Evolutionary conservation across 2,329 filamentous ascomycete genomes (phyloP).

Genomic region (Sordariomycetes sp.): DNA sequence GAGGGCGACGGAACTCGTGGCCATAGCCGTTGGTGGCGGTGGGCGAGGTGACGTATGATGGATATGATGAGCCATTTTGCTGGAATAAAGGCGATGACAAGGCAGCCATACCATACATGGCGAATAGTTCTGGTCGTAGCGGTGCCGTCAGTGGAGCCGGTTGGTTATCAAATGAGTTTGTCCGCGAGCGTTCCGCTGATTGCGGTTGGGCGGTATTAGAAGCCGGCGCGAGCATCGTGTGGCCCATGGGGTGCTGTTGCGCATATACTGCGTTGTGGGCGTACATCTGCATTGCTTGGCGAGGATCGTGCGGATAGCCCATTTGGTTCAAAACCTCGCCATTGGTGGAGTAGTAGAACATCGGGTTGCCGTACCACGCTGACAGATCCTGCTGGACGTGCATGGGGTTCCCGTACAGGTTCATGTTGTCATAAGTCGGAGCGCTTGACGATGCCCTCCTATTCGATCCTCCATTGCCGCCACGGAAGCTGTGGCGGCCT

Average conservation of each 20-base stretch:
- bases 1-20: constrained; percentile 46
- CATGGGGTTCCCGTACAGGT: constrained; percentile 34
- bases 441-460: constrained; percentile 45
- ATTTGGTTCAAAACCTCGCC: too few species aligned
- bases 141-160: constrained; percentile 51
- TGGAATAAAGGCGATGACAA: constrained; percentile 37
- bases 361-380: constrained; percentile 37
- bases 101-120: constrained; percentile 34
- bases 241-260: constrained; percentile 21
- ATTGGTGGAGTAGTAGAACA: too few species aligned
- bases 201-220: constrained; percentile 17
- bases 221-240: constrained; percentile 13
- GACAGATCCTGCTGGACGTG: constrained; percentile 36
- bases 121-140: constrained; percentile 46
- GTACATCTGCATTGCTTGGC: too few species aligned
- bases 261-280: constrained; percentile 22
- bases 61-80: too few species aligned
- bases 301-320: too few species aligned
- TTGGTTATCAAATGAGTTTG: constrained; percentile 54
- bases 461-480: constrained; percentile 31
- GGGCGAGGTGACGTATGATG: not conserved
- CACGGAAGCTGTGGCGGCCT: constrained; percentile 32
- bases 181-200: constrained; percentile 43
- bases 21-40: constrained; percentile 26
- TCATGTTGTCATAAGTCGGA: constrained; percentile 35